These are phyloP conservation scores for Calonectria multiphialidica DNA, from an alignment of 2,329 filamentous ascomycete genomes.

Conservation along the genomic window DNA sequence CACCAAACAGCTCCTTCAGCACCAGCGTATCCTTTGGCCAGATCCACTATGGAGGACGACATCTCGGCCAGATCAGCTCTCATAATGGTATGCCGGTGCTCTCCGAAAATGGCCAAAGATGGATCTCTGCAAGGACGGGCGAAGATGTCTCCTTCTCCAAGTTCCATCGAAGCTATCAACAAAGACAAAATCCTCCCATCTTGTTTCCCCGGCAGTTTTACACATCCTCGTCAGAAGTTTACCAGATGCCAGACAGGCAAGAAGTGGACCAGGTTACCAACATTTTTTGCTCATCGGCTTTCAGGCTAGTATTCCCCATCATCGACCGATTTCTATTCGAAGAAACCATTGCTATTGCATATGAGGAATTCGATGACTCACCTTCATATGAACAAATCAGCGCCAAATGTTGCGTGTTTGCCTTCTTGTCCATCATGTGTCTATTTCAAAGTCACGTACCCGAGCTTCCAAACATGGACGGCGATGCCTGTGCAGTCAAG, in stretches of 20 bases:
- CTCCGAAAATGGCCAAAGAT: slow-evolving; percentile 35
- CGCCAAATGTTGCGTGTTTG: slow-evolving; percentile 59
- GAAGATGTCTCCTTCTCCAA: slow-evolving; percentile 23
- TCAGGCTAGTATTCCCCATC: slow-evolving; percentile 59
- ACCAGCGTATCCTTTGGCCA: slow-evolving; percentile 36
- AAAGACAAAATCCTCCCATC: background rate
- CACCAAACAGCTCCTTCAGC: slow-evolving; percentile 21
- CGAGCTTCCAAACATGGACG: slow-evolving; percentile 45
- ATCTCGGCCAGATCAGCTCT: slow-evolving; percentile 39
- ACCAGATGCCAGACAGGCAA: slow-evolving; percentile 38
- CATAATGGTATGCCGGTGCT: slow-evolving; percentile 40
- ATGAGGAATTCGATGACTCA: slow-evolving; percentile 42
- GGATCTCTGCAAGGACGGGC: slow-evolving; percentile 35
- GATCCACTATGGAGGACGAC: slow-evolving; percentile 37
- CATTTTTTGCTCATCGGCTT: slow-evolving; percentile 45
- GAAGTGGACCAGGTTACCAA: slow-evolving; percentile 42
- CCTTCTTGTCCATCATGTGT: slow-evolving; percentile 56
- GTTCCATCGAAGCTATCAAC: slow-evolving; percentile 5
- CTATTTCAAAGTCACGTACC: slow-evolving; percentile 31
- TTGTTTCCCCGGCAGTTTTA: slow-evolving; percentile 8
- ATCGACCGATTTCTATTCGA: slow-evolving; percentile 59
- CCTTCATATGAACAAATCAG: slow-evolving; percentile 43
- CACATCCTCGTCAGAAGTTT: slow-evolving; percentile 12
- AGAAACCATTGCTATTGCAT: slow-evolving; percentile 58
- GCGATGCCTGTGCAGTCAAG: slow-evolving; percentile 53